These are phyloP conservation scores for Leptographium lundbergii DNA, from an alignment of 2,329 filamentous ascomycete species.

Conservation along the genomic window DNA sequence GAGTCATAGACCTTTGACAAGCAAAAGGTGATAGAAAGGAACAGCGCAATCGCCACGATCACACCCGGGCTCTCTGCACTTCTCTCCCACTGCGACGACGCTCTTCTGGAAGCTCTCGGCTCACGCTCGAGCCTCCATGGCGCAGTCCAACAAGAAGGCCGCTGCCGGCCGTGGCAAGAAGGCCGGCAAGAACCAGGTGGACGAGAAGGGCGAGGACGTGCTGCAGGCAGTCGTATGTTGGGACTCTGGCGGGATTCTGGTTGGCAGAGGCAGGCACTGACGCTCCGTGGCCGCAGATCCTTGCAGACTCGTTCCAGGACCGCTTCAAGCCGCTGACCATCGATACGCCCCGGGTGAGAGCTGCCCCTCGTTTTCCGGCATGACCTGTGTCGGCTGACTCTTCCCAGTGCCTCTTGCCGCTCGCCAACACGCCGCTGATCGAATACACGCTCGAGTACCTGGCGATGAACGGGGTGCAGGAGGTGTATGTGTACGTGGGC, in stretches of 20 bases:
- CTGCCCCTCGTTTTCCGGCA: slow-evolving; percentile 21
- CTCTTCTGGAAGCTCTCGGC: neutral
- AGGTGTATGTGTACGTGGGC: slow-evolving; percentile 85
- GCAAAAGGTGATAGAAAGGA: neutral
- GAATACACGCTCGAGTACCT: slow-evolving; percentile 97
- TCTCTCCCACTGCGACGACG: neutral
- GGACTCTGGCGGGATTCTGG: neutral
- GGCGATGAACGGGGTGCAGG: slow-evolving; percentile 86
- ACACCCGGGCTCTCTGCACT: neutral
- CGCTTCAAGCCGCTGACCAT: slow-evolving; percentile 82
- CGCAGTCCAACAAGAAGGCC: slow-evolving; percentile 16
- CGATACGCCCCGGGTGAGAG: slow-evolving; percentile 59
- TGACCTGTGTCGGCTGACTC: neutral
- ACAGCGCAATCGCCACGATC: neutral
- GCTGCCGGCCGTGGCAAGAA: slow-evolving; percentile 29
- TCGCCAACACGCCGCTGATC: slow-evolving; percentile 89
- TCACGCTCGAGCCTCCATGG: slow-evolving; percentile 23
- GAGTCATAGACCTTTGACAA: neutral
- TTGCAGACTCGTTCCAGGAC: slow-evolving; percentile 91
- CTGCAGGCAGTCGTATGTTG: slow-evolving; percentile 42
- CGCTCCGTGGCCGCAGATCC: slow-evolving; percentile 40
- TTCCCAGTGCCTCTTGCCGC: slow-evolving; percentile 70
- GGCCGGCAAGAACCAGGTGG: slow-evolving; percentile 34
- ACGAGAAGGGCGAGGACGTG: slow-evolving; percentile 46
- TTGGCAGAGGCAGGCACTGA: neutral